Conservation (phyloP, 1,139 yeast species). For the Lodderomyces parapsilosis region DNA sequence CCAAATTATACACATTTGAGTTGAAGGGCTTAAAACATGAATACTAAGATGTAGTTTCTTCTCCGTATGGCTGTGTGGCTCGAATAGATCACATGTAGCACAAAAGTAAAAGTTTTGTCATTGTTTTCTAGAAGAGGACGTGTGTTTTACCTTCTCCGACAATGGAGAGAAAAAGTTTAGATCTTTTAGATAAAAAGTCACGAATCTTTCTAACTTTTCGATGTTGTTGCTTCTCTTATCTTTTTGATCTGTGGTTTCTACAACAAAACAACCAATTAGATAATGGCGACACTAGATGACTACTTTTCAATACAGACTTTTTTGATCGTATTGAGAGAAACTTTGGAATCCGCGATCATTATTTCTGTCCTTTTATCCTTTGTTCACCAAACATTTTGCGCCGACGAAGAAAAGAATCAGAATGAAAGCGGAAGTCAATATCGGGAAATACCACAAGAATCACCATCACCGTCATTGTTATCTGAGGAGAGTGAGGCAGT, state of each 20-base stretch:
- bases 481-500: background rate
- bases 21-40: background rate
- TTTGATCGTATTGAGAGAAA: slow-evolving; percentile 45
- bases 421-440: background rate
- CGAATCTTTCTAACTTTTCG: background rate
- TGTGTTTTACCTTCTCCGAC: background rate
- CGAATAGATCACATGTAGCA: background rate
- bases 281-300: slow-evolving; percentile 27
- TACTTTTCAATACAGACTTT: slow-evolving; percentile 47
- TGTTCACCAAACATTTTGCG: slow-evolving; percentile 33
- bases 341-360: slow-evolving; percentile 47
- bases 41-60: too few relatives aligned
- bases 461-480: background rate
- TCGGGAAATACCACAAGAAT: background rate
- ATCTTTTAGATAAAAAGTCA: slow-evolving; percentile 7
- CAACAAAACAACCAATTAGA: background rate
- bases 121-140: background rate
- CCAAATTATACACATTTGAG: too few relatives aligned
- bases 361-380: slow-evolving; percentile 45
- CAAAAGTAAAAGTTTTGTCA: background rate
- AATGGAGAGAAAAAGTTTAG: background rate
- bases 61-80: background rate
- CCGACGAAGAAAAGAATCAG: background rate
- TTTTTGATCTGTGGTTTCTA: slow-evolving; percentile 2
- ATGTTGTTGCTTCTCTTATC: too few relatives aligned